Conservation (phyloP, 2,329 filamentous ascomycete species). For the Diplodia corticola region DNA sequence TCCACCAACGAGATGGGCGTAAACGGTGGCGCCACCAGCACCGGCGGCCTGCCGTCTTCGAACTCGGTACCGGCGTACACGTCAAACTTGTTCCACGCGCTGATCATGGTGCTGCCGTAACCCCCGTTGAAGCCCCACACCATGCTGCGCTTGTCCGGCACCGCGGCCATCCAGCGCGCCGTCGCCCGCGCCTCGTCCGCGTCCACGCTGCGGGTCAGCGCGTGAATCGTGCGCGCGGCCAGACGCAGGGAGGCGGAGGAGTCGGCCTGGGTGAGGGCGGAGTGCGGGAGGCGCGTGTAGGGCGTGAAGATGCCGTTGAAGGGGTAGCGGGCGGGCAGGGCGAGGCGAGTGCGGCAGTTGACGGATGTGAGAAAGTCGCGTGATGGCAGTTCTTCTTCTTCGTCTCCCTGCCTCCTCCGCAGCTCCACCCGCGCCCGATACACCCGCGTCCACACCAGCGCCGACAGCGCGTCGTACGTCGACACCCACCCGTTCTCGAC, state of each 20-base stretch:
- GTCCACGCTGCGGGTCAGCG: not conserved
- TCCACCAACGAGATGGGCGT: not conserved
- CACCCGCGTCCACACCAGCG: not conserved
- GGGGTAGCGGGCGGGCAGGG: not conserved
- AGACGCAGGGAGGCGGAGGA: not conserved
- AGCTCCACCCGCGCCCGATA: not conserved
- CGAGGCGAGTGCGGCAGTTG: not conserved
- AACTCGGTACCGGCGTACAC: not conserved
- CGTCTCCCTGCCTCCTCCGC: not conserved
- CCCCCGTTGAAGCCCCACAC: not conserved
- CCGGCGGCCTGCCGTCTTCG: not conserved
- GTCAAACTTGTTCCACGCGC: conserved; percentile 12
- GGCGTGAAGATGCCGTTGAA: conserved; percentile 1
- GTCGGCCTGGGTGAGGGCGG: not conserved
- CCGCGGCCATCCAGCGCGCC: conserved; percentile 3
- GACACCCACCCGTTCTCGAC: not conserved
- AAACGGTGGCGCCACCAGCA: conserved; percentile 4
- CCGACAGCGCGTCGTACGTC: conserved; percentile 5
- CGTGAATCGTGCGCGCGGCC: not conserved
- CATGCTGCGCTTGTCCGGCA: not conserved
- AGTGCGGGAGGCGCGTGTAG: not conserved
- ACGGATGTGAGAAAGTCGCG: conserved; percentile 1
- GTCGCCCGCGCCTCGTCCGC: not conserved
- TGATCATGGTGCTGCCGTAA: not conserved
- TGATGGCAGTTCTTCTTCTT: not conserved